Evolutionary conservation across 169 alveolate genomes (phyloP).

Genomic region (Cryptosporidium viatorum): DNA sequence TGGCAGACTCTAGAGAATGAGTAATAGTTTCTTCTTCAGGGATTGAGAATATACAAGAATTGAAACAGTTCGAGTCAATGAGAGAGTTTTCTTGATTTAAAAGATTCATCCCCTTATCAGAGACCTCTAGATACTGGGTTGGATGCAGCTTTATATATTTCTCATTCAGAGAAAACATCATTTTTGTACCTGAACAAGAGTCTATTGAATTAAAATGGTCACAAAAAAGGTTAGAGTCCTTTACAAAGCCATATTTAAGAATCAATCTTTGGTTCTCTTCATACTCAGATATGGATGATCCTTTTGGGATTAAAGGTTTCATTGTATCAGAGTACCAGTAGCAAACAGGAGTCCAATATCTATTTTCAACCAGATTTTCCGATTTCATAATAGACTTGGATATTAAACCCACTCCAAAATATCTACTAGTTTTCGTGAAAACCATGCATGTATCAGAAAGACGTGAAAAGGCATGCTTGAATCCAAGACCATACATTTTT

Average conservation of each 20-base stretch:
- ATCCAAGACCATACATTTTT: conserved; percentile 86
- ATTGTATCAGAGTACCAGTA: conserved; percentile 56
- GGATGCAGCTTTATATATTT: conserved; percentile 27
- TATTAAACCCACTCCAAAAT: conserved; percentile 89
- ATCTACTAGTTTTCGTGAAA: conserved; percentile 87
- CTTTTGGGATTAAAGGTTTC: conserved; percentile 44
- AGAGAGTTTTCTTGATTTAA: conserved; percentile 3
- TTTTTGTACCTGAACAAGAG: conserved; percentile 35
- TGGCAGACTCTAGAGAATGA: conserved; percentile 38
- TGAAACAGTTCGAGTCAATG: neutral
- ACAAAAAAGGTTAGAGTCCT: neutral
- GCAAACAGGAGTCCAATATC: conserved; percentile 47
- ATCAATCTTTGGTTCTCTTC: conserved; percentile 51
- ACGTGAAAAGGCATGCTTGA: conserved; percentile 89
- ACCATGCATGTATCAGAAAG: conserved; percentile 88
- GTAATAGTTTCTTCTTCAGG: neutral
- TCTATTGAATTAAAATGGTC: conserved; percentile 16
- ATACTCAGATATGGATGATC: conserved; percentile 20
- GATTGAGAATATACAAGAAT: neutral
- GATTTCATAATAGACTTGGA: conserved; percentile 68
- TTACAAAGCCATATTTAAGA: conserved; percentile 18
- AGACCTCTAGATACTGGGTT: conserved; percentile 28
- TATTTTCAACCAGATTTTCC: conserved; percentile 1
- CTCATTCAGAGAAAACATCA: conserved; percentile 2
- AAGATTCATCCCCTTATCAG: conserved; percentile 33